phyloP scores from a whole-genome alignment of 2,329 filamentous ascomycete species.

The Pyricularia sp. region DNA sequence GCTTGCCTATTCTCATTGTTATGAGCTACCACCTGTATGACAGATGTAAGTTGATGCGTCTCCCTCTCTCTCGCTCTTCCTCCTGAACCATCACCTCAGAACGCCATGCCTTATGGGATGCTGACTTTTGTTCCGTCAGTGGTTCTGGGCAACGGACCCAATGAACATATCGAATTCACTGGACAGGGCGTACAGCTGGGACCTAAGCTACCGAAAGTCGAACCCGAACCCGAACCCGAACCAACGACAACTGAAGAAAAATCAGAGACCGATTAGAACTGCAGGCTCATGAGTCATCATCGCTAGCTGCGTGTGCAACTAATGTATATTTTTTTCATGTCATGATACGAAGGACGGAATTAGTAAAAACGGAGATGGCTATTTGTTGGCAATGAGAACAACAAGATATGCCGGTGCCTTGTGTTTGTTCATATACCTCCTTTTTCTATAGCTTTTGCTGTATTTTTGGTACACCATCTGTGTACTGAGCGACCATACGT shows the following conservation, averaged over 20 bases:
- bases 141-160: conserved; percentile 1
- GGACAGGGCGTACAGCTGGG: neutral
- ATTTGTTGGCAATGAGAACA: neutral
- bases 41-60: neutral
- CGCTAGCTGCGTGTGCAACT: neutral
- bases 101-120: neutral
- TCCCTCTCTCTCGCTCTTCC: neutral
- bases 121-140: neutral
- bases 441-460: neutral
- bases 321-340: neutral
- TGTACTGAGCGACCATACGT: neutral
- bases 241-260: neutral
- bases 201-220: neutral
- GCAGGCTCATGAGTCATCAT: neutral
- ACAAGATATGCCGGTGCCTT: neutral
- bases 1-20: neutral
- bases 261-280: neutral
- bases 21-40: conserved; percentile 3
- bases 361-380: neutral
- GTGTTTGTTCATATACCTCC: neutral
- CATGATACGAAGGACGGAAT: neutral
- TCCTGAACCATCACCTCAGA: too few relatives aligned
- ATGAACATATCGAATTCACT: neutral
- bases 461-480: neutral
- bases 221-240: neutral